These are phyloP conservation scores for Chamaecrista fasciculata DNA, from an alignment of 306 rosid species.

Conservation along the genomic window DNA sequence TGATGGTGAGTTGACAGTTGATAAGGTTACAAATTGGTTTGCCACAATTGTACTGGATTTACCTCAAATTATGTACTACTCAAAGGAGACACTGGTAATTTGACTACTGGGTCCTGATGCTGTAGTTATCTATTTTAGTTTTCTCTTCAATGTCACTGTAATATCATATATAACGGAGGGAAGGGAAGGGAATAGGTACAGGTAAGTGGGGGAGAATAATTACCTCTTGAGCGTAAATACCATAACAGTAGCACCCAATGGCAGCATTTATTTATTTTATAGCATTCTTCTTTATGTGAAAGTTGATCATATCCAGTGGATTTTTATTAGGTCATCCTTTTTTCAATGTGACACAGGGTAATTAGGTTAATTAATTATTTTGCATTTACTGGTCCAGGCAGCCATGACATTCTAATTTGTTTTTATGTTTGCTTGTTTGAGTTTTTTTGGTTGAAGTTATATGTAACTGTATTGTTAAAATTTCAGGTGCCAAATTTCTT, in stretches of 20 bases:
- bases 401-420: background rate
- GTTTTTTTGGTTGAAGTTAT: constrained; percentile 17
- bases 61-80: constrained; percentile 81
- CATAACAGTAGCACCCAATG: background rate
- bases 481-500: constrained; percentile 77
- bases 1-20: constrained; percentile 60
- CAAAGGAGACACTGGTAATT: constrained; percentile 80
- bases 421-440: background rate
- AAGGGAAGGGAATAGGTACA: constrained; percentile 22
- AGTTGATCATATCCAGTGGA: constrained; percentile 17
- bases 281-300: background rate
- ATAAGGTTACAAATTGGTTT: constrained; percentile 86
- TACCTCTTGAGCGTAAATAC: background rate
- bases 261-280: background rate
- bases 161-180: too few relatives aligned
- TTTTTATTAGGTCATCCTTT: constrained; percentile 4
- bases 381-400: background rate
- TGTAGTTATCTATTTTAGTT: background rate
- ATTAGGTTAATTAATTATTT: constrained; percentile 1
- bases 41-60: constrained; percentile 63
- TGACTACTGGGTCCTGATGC: constrained; percentile 4
- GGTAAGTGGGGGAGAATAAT: background rate
- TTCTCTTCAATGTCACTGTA: background rate
- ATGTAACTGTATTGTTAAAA: constrained; percentile 16
- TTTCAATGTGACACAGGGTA: background rate